Base-by-base conservation (phyloP, 805 yeast species). In the Candida loeiensis region DNA sequence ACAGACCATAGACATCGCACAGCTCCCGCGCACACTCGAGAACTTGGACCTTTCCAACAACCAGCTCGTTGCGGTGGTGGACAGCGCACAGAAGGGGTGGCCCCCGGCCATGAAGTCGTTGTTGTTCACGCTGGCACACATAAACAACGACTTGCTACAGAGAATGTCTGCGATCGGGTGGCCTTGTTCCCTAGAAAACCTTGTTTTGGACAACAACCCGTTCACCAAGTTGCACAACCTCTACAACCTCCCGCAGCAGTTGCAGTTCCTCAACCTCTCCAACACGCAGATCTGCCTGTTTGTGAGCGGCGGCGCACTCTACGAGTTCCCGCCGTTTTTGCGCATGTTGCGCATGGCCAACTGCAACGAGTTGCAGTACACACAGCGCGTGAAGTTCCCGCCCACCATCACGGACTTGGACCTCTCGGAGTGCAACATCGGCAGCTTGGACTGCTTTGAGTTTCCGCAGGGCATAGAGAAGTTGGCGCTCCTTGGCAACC, bases 41-140 rank as follows among this genome's bases (percentile, higher is more conserved):
- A 57, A 57, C 2, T 43, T 64, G 19, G 69, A 64, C 36, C 44
- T 64, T 13, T 55, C 61, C 13, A 43, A 45, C 44, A 64, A 60
- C 37, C 37, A 39, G 20, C 50, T 59, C 4, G 37, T 36, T 6
- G 27, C 30, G 7, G 44, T 57, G 37, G 34, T 16, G 11, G 43
- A 41, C 21, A 37, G 27, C 2, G 31, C 21, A 6, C 34, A 40
- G 3, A 27, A 45, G 9, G 45, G 27, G n/a, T 61, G 62, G 57
- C 70, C 69, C 1, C 45, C 45, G 4, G 45, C 45, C 17, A 43
- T 64, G 35, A 46, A 47, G 36, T 49, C 63, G 2, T 45, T 61
- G 5, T 40, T 58, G 11, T 45, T 61, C 30, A 44, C 55, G 8
- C 47, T 48, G 21, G 58, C 59, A 36, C 43, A 36, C 11, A 48